Base-by-base conservation (phyloP, 2,329 filamentous ascomycete species). In the Fusarium chlamydosporum region DNA sequence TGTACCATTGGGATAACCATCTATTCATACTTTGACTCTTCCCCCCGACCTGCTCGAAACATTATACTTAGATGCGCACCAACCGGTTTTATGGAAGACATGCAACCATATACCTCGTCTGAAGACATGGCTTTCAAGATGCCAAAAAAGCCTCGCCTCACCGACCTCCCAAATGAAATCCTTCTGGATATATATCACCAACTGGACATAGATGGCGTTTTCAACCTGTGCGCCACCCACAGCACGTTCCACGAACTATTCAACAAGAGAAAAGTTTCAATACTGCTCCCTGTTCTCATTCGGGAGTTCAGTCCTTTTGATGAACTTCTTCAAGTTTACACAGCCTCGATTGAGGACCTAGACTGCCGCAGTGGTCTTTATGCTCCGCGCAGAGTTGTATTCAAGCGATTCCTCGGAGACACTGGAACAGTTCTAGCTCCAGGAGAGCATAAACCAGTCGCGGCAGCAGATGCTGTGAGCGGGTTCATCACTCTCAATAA, bases 161-260 rank as follows among this genome's bases (percentile, higher is more conserved):
- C 75, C 45, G 70, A 68, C 42, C 61, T 83, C 46, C 84, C 85
- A 0, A 75, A 80, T 4, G 85, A 88, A 69, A 79, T 85, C 18
- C 71, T 85, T 4, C 73, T 86, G 12, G 81, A 84, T 20, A 82
- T 86, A 26, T 84, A 84, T 68, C 79, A 81, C 31, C 67, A 81
- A 18, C 75, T 86, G 51, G 79, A 83, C 56, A 61, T 85, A 2
- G 68, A 75, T 3, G 80, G 80, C 26, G 77, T 83, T 35, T 80
- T 79, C 52, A 76, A 76, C 33, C 76, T 83, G 33, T 80, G 76
- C n/a, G 68, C 74, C 15, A 71, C 76, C 4, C 82, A 79, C 65
- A 79, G 76, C 29, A 74, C 74, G 2, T 77, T 85, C 16, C 74
- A 78, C 16, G 65, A 74, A 4, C 77, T 86, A n/a, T 82, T 84